Evolutionary conservation across 2,329 filamentous ascomycete species (phyloP).

Genomic region (Apiospora pterosperma): DNA sequence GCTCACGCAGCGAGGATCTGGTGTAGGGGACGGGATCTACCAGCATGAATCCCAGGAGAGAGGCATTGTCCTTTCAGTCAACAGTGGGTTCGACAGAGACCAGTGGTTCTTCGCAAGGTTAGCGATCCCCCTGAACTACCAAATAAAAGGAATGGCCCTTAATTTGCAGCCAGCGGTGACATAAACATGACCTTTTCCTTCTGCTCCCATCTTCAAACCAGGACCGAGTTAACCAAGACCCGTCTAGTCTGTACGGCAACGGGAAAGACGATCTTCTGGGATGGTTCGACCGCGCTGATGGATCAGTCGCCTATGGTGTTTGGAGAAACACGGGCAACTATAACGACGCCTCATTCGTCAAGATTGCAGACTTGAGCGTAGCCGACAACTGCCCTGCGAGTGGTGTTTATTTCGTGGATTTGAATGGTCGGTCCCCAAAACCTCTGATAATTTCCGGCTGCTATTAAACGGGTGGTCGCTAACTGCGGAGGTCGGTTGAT

Average conservation of each 20-base stretch:
- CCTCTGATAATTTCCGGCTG: not conserved
- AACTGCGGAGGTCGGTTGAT: not conserved
- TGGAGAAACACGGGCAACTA: constrained; percentile 8
- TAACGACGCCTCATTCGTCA: constrained; percentile 10
- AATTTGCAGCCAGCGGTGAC: not conserved
- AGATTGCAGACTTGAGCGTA: constrained; percentile 13
- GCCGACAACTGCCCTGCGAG: constrained; percentile 4
- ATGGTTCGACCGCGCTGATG: constrained; percentile 25
- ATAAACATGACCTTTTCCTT: not conserved
- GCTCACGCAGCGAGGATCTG: constrained; percentile 23
- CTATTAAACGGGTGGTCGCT: not conserved
- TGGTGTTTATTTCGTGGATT: constrained; percentile 11
- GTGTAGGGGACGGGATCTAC: constrained; percentile 27
- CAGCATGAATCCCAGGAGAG: constrained; percentile 16
- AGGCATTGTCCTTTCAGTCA: constrained; percentile 14
- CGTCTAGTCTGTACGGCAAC: not conserved
- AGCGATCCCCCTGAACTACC: not conserved
- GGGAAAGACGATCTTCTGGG: constrained; percentile 18
- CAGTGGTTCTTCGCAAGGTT: constrained; percentile 19
- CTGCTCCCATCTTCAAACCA: not conserved
- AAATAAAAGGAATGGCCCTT: accelerated
- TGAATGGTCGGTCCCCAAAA: constrained; percentile 4
- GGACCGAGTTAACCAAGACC: not conserved
- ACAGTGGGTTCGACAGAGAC: constrained; percentile 17
- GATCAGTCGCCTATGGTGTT: constrained; percentile 10